Evolutionary conservation across 768 basidiomycete species (phyloP).

Genomic region (Asterophora lycoperdoides): DNA sequence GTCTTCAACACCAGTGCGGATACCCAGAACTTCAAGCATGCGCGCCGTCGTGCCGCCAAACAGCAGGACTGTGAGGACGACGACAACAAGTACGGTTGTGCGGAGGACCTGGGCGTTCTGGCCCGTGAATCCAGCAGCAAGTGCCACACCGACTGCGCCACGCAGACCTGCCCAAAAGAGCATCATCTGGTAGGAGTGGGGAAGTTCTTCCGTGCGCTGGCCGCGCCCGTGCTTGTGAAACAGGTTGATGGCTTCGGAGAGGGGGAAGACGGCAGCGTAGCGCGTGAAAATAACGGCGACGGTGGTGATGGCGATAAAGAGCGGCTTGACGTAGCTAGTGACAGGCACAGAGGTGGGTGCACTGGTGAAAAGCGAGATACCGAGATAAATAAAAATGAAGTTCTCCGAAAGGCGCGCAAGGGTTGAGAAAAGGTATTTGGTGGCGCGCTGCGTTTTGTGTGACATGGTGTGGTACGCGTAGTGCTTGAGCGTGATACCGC

Average conservation of each 20-base stretch:
- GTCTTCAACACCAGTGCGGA: slow-evolving; percentile 92
- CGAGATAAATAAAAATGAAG: slow-evolving; percentile 99
- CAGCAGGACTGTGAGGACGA: slow-evolving; percentile 88
- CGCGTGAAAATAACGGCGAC: slow-evolving; percentile 93
- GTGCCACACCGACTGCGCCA: slow-evolving; percentile 95
- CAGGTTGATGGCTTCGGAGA: slow-evolving; percentile 92
- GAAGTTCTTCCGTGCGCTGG: slow-evolving; percentile 84
- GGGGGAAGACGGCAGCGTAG: slow-evolving; percentile 92
- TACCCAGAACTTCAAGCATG: slow-evolving; percentile 97
- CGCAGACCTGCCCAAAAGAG: slow-evolving; percentile 97
- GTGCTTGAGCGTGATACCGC: slow-evolving; percentile 98
- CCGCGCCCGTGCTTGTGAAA: slow-evolving; percentile 81
- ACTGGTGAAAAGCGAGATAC: slow-evolving; percentile 92
- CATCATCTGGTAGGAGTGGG: slow-evolving; percentile 99
- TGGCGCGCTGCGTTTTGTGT: slow-evolving; percentile 85
- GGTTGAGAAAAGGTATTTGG: slow-evolving; percentile 92
- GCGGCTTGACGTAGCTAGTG: slow-evolving; percentile 85
- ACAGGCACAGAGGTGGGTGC: slow-evolving; percentile 74
- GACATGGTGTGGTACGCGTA: slow-evolving; percentile 99
- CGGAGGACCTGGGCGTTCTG: slow-evolving; percentile 85
- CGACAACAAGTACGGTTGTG: slow-evolving; percentile 92
- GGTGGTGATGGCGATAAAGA: slow-evolving; percentile 90
- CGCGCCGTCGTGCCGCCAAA: slow-evolving; percentile 97
- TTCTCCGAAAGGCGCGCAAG: slow-evolving; percentile 96
- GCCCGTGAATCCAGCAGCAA: slow-evolving; percentile 96